These are phyloP conservation scores for Penicillium griseofulvum DNA, from an alignment of 2,329 filamentous ascomycete genomes.

Conservation along the genomic window DNA sequence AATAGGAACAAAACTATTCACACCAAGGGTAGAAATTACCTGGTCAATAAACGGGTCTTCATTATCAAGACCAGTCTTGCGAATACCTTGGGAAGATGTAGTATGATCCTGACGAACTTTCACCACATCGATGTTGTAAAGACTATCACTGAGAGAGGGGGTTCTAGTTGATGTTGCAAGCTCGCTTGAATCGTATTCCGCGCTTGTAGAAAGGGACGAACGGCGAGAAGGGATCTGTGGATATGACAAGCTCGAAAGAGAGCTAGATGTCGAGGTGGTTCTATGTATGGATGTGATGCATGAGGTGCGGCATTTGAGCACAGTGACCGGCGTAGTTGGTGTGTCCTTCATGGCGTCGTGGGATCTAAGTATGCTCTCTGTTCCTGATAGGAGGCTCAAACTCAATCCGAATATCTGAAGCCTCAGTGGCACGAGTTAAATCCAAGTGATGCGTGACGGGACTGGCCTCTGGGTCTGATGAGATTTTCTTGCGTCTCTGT, in stretches of 20 bases:
- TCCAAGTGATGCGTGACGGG: conserved; percentile 12
- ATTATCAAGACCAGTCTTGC: neutral
- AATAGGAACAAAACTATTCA: neutral
- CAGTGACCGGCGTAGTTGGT: conserved; percentile 50
- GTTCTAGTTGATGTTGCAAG: conserved; percentile 23
- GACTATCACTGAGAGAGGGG: conserved; percentile 21
- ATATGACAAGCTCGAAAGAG: conserved; percentile 14
- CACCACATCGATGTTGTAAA: conserved; percentile 21
- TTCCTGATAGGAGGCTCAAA: conserved; percentile 23
- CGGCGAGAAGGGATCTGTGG: conserved; percentile 27
- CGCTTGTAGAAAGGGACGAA: conserved; percentile 24
- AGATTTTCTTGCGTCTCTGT: conserved; percentile 26
- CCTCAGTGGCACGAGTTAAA: conserved; percentile 30
- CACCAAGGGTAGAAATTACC: neutral
- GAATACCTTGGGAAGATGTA: neutral
- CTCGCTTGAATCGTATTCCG: conserved; percentile 11
- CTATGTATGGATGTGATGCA: conserved; percentile 3
- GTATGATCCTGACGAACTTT: conserved; percentile 17
- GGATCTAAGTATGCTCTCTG: conserved; percentile 25
- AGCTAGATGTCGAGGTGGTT: conserved; percentile 1
- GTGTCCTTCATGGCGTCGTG: conserved; percentile 23
- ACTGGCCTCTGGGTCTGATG: conserved; percentile 34
- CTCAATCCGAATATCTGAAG: conserved; percentile 27
- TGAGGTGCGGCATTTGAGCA: conserved; percentile 43
- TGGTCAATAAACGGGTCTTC: conserved; percentile 20